These are phyloP conservation scores for Gomphus bonarii DNA, from an alignment of 1,284 basidiomycete genomes.

Conservation along the genomic window DNA sequence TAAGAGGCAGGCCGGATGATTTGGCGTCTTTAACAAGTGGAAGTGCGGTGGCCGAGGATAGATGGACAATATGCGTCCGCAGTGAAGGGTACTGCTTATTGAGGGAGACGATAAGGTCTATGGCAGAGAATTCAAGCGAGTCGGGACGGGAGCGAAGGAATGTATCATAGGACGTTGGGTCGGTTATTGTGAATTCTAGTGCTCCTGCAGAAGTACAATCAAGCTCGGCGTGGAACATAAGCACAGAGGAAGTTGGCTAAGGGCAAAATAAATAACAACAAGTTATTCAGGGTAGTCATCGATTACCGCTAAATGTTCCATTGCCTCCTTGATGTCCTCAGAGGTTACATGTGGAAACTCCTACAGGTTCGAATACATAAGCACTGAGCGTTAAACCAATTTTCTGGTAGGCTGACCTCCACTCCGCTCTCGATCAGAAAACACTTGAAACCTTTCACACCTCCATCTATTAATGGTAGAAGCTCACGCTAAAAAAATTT, in stretches of 20 bases:
- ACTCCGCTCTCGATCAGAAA: conserved; percentile 84
- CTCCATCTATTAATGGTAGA: conserved; percentile 54
- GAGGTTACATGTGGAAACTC: conserved; percentile 84
- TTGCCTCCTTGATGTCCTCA: conserved; percentile 57
- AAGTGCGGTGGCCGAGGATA: conserved; percentile 76
- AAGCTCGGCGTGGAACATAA: conserved; percentile 37
- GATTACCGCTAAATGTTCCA: conserved; percentile 63
- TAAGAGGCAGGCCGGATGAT: conserved; percentile 44
- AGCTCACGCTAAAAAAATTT: conserved; percentile 43
- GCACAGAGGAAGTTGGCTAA: conserved; percentile 53
- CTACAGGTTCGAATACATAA: conserved; percentile 27
- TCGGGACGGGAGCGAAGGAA: conserved; percentile 80
- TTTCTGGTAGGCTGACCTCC: background rate
- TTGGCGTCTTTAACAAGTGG: conserved; percentile 65
- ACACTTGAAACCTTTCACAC: conserved; percentile 92
- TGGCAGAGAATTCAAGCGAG: conserved; percentile 21
- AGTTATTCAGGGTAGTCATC: background rate
- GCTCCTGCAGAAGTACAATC: conserved; percentile 30
- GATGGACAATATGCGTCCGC: conserved; percentile 87
- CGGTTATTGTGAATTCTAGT: conserved; percentile 19
- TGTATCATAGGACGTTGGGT: conserved; percentile 58
- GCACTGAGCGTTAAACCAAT: background rate
- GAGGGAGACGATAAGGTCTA: conserved; percentile 61
- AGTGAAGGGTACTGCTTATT: conserved; percentile 53
- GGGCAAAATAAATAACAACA: conserved; percentile 8